Evolutionary conservation across 176 grass and related monocot species (phyloP).

Genomic region (Triticum dicoccoides): DNA sequence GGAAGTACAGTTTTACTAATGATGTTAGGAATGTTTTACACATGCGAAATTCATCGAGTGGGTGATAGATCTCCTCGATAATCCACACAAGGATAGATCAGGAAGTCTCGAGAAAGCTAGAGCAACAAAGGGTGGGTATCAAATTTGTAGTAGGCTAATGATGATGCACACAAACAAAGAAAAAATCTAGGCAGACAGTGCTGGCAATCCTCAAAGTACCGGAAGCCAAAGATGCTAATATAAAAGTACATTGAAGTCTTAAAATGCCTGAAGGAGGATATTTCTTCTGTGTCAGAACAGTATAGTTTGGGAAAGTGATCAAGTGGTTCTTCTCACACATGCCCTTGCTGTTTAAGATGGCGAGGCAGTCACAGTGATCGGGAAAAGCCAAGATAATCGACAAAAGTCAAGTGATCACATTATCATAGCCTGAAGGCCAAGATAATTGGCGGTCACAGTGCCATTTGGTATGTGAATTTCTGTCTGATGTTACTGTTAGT

Average conservation of each 20-base stretch:
- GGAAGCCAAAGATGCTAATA: background rate
- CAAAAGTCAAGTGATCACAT: background rate
- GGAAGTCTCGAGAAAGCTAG: background rate
- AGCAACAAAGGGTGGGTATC: background rate
- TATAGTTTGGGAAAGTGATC: background rate
- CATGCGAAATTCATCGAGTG: background rate
- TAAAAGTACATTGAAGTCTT: background rate
- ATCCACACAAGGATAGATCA: background rate
- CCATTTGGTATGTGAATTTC: background rate
- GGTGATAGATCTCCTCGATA: background rate
- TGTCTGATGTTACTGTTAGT: background rate
- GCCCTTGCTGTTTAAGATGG: background rate
- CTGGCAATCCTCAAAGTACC: background rate
- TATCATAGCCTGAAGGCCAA: background rate
- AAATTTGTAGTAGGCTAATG: background rate
- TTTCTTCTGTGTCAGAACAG: background rate
- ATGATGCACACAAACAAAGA: background rate
- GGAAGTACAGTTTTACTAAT: background rate
- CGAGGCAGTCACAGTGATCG: background rate
- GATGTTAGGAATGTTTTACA: background rate
- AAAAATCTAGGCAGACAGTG: background rate
- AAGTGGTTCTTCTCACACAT: background rate
- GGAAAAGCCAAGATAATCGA: background rate
- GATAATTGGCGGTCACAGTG: background rate
- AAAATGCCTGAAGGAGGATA: background rate